Conservation (phyloP, 1,284 basidiomycete species). For the Malassezia caprae region DNA sequence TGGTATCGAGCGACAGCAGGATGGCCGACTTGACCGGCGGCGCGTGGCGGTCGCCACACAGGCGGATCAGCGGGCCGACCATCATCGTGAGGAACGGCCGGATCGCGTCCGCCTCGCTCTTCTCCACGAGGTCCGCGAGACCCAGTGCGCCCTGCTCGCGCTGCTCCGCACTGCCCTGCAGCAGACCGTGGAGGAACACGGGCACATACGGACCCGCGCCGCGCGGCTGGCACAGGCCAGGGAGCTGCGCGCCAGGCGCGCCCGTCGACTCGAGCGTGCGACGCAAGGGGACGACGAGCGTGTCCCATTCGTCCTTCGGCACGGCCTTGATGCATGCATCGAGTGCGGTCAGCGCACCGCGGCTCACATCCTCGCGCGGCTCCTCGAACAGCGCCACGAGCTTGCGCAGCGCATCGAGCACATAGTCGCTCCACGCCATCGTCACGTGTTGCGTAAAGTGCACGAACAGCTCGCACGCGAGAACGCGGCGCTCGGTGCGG, state of each 20-base stretch:
- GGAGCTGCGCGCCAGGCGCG: constrained; percentile 64
- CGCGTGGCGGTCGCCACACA: constrained; percentile 45
- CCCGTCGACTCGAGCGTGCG: constrained; percentile 79
- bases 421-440: constrained; percentile 54
- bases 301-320: constrained; percentile 84
- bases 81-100: constrained; percentile 94
- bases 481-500: constrained; percentile 24
- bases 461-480: constrained; percentile 34
- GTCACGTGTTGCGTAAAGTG: constrained; percentile 34
- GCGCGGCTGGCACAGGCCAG: constrained; percentile 62
- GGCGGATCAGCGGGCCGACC: constrained; percentile 77
- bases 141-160: constrained; percentile 83
- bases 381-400: constrained; percentile 79
- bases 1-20: constrained; percentile 35
- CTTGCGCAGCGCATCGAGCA: constrained; percentile 89
- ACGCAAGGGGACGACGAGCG: constrained; percentile 58
- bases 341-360: constrained; percentile 70
- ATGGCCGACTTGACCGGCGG: constrained; percentile 46
- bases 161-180: constrained; percentile 53
- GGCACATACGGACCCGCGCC: constrained; percentile 79
- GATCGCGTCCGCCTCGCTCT: constrained; percentile 77
- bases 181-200: constrained; percentile 71
- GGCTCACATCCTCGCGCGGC: constrained; percentile 60
- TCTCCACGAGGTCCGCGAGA: constrained; percentile 84
- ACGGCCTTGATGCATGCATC: constrained; percentile 81